Conservation (phyloP, 495 filamentous ascomycete genomes). For the Xylaria flabelliformis region DNA sequence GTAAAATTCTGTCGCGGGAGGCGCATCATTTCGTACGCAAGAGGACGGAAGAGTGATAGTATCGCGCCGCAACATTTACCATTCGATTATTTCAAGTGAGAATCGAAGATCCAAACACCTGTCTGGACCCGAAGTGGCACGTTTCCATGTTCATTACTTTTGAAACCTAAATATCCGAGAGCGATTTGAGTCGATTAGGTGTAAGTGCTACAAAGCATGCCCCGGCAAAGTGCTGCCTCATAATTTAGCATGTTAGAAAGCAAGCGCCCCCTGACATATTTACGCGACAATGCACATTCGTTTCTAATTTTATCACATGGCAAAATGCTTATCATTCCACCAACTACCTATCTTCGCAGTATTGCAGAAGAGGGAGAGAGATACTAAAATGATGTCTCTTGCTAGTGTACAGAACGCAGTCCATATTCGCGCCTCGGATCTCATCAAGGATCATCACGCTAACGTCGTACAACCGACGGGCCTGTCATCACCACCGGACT, state of each 20-base stretch:
- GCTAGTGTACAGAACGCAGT: conserved; percentile 15
- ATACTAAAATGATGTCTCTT: background rate
- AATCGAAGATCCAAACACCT: no score
- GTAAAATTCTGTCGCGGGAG: background rate
- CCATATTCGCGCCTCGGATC: background rate
- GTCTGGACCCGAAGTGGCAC: no score
- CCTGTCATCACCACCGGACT: background rate
- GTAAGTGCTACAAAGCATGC: background rate
- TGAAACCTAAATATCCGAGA: no score
- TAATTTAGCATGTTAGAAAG: no score
- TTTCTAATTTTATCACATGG: no score
- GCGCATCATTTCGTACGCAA: background rate
- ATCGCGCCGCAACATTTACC: background rate
- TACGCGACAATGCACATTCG: no score
- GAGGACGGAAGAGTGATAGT: background rate
- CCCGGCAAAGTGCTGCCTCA: background rate
- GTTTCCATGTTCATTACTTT: no score
- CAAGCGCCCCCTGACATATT: no score
- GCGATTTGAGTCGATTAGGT: background rate
- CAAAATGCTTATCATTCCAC: background rate
- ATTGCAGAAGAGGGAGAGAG: conserved; percentile 27
- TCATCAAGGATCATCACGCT: conserved; percentile 13
- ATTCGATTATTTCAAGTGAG: background rate
- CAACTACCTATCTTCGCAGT: conserved; percentile 4
- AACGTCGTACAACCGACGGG: background rate